phyloP scores from a whole-genome alignment of 352 stramenopile genomes.

The Pythium sp. region DNA sequence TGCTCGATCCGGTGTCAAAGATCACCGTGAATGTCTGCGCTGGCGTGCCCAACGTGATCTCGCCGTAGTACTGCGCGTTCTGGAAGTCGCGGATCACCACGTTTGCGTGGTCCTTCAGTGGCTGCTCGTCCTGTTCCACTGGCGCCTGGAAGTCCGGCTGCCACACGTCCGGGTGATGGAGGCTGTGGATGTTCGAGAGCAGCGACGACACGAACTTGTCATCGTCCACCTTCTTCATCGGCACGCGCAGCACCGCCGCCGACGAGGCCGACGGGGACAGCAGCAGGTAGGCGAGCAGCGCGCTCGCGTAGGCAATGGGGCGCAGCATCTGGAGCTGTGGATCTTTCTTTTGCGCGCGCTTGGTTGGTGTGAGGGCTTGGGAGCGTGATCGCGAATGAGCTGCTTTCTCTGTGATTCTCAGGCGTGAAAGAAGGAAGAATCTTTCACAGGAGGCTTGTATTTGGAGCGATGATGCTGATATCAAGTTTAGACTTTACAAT shows the following conservation, averaged over 20 bases:
- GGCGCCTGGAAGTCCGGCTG: conserved; percentile 28
- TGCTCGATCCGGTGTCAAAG: conserved; percentile 34
- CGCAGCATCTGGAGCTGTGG: conserved; percentile 13
- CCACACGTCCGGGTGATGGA: conserved; percentile 47
- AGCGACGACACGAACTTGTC: conserved; percentile 61
- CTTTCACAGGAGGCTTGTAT: conserved; percentile 8
- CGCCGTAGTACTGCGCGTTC: conserved; percentile 95
- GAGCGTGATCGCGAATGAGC: neutral
- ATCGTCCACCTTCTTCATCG: conserved; percentile 68
- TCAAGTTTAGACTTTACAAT: neutral
- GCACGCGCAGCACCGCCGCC: conserved; percentile 51
- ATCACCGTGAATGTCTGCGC: conserved; percentile 31
- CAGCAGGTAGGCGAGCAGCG: conserved; percentile 14
- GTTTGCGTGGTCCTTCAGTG: conserved; percentile 23
- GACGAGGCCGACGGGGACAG: conserved; percentile 3
- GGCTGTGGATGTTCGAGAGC: conserved; percentile 39
- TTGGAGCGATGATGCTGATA: neutral
- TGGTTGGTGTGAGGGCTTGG: conserved; percentile 2
- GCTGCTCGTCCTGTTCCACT: conserved; percentile 1
- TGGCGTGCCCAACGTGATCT: conserved; percentile 57
- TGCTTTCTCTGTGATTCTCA: conserved; percentile 1
- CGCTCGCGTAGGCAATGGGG: conserved; percentile 14
- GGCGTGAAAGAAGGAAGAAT: conserved; percentile 3
- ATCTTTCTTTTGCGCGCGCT: neutral
- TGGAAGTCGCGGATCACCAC: conserved; percentile 89